Percentiles rank a stretch among this genome's conserved stretches.
phyloP scores from a whole-genome alignment of 805 yeast species.

The Saccharomycopsis malanga region DNA sequence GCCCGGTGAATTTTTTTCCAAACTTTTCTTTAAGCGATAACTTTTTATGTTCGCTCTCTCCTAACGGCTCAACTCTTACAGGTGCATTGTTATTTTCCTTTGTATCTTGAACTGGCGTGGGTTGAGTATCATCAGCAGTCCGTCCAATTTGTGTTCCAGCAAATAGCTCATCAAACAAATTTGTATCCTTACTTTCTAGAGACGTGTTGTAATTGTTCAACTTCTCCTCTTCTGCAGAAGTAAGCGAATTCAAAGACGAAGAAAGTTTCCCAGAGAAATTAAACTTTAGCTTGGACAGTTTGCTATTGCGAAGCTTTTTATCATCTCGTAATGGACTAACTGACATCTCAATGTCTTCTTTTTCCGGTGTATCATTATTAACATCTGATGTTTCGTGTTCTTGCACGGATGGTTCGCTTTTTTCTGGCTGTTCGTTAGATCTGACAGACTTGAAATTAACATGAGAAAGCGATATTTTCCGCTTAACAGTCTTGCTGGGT shows the following conservation, averaged over 20 bases:
- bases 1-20: constrained; percentile 26
- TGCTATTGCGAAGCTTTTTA: constrained; percentile 8
- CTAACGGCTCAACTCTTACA: too few species aligned
- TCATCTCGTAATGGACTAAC: not conserved
- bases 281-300: constrained; percentile 1
- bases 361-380: constrained; percentile 6
- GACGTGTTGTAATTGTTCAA: too few species aligned
- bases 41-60: constrained; percentile 2
- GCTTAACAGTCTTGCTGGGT: not conserved
- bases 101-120: not conserved
- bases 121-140: too few species aligned
- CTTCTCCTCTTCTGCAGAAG: not conserved
- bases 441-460: not conserved
- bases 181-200: too few species aligned
- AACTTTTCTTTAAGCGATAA: constrained; percentile 20
- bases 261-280: constrained; percentile 13
- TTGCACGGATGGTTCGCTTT: not conserved
- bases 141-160: too few species aligned
- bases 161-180: too few species aligned
- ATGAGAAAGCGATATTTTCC: constrained; percentile 1
- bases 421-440: not conserved
- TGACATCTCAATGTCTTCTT: constrained; percentile 22
- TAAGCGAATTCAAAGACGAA: constrained; percentile 1
- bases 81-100: too few species aligned
- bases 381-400: not conserved